Percentiles rank a stretch among this genome's conserved stretches.
phyloP scores from a whole-genome alignment of 371 early-diverging fungal species.

The Conidiobolus incongruus region DNA sequence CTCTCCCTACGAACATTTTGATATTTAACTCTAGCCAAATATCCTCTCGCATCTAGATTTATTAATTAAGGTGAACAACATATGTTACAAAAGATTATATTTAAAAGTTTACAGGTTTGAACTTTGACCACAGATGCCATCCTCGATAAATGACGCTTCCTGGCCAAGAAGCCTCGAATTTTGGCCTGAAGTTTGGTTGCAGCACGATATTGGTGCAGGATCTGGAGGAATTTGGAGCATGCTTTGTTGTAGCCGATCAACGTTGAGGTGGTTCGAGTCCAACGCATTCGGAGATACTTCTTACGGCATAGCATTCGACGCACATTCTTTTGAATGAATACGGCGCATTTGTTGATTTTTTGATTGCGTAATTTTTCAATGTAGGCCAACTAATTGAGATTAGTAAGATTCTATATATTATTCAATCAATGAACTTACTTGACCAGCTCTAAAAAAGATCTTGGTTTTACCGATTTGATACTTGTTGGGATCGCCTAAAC shows the following conservation, averaged over 20 bases:
- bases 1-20: conserved; percentile 22
- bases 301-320: conserved; percentile 44
- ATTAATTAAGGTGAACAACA: conserved; percentile 9
- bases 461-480: conserved; percentile 94
- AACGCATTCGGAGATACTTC: conserved; percentile 33
- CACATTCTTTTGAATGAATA: conserved; percentile 76
- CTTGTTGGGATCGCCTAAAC: conserved; percentile 53
- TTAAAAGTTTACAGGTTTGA: conserved; percentile 4
- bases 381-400: conserved; percentile 34
- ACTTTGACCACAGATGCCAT: conserved; percentile 14
- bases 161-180: conserved; percentile 38
- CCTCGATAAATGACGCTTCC: conserved; percentile 16
- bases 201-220: conserved; percentile 38
- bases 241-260: conserved; percentile 29
- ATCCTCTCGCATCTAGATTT: conserved; percentile 30
- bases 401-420: not conserved
- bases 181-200: conserved; percentile 51
- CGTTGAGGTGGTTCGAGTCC: conserved; percentile 29
- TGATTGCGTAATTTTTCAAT: conserved; percentile 77
- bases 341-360: conserved; percentile 51
- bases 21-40: conserved; percentile 25
- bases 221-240: conserved; percentile 24
- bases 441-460: conserved; percentile 98
- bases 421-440: conserved; percentile 11
- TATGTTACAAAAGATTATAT: conserved; percentile 4